A percentile compares a stretch with the other conserved stretches of the same genome.
Conservation (phyloP, 192 early-diverging fungal species). For the Phycomyces nitens region DNA sequence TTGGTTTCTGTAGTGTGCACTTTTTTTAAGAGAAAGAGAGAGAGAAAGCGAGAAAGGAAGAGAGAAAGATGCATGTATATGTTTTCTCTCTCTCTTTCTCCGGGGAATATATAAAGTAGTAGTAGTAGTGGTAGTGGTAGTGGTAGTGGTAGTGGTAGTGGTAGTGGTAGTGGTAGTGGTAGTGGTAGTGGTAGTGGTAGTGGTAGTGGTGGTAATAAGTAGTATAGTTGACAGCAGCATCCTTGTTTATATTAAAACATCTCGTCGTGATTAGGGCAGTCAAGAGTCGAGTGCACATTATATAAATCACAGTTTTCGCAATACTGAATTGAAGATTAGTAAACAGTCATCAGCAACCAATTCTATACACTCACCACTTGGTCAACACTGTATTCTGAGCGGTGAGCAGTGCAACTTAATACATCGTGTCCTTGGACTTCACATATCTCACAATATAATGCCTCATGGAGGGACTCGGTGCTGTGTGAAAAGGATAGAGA, state of each 20-base stretch:
- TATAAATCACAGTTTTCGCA: background rate
- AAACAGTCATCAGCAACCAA: background rate
- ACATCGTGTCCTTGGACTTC: background rate
- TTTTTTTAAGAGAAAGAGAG: background rate
- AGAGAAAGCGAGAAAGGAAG: no score
- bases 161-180: no score
- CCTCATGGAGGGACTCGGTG: background rate
- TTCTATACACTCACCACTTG: background rate
- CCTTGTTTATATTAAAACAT: background rate
- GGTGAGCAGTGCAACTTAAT: background rate
- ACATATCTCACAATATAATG: background rate
- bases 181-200: no score
- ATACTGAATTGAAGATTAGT: background rate
- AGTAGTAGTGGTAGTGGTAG: no score
- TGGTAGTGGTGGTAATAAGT: no score
- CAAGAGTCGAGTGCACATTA: background rate
- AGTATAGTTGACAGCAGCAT: background rate
- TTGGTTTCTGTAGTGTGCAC: background rate
- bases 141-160: no score
- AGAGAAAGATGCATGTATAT: no score
- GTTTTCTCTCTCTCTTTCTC: no score
- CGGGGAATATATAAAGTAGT: no score
- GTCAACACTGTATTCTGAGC: background rate
- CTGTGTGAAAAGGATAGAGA: background rate
- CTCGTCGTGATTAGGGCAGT: background rate